Base-by-base conservation (phyloP, 768 basidiomycete species). In the Phylloporus sp. region DNA sequence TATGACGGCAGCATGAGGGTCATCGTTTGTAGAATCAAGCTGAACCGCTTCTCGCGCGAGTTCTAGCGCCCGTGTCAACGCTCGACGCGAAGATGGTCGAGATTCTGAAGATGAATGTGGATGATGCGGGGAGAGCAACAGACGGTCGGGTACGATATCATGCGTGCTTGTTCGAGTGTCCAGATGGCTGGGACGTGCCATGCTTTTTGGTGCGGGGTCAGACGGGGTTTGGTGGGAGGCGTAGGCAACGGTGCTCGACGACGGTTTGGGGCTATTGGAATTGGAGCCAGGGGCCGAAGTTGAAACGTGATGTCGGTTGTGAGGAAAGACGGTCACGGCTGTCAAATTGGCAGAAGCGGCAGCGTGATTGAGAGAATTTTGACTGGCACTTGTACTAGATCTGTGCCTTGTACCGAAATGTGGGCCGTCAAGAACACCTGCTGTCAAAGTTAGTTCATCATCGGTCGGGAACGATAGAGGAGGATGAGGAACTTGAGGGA, bases 1-100 rank as follows among this genome's bases (percentile, higher is more conserved):
- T 43, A 84, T 73, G n/a, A 95, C 88, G 3, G 93, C 93, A 32
- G 85, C 89, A 59, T 88, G 80, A 15, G 91, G 91, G 59, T 93
- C 88, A 66, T 94, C 88, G 55, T 91, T 92, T 15, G 85, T 88
- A 6, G 87, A 82, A 65, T 95, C 93, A 31, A 94, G 81, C 59
- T 84, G 82, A 38, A 95, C 93, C 9, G 93, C 93, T 68, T 92
- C 88, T 29, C 92, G 84, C 13, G 93, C 93, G 12, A 94, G 78
- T 60, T 93, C 89, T 43, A 95, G 74, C 2, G 92, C 93, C 58
- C 80, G 78, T 16, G 93, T 95, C 24, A 95, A 75, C 24, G 93
- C 91, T 48, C 88, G 81, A 50, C 92, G 82, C 24, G 92, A 93
- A 18, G 92, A 92, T 20, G 78, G 77, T 45, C 79, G 71, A 45